A percentile compares a stretch with the other conserved stretches of the same genome.
Conservation (phyloP, 352 stramenopile genomes). For the Plasmopara muralis region DNA sequence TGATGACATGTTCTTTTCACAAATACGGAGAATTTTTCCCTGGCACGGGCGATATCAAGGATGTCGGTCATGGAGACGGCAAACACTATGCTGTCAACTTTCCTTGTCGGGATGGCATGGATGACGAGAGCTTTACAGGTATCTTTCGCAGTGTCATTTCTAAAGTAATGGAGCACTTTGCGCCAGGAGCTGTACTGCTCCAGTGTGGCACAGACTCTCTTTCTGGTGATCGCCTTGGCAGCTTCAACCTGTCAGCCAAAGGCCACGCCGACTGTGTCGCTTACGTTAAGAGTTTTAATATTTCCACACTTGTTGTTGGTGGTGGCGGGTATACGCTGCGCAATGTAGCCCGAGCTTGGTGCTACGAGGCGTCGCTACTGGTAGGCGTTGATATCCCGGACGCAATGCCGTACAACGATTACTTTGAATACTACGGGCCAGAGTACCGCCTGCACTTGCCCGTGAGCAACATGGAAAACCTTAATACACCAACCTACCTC, state of each 20-base stretch:
- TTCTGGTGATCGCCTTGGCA: constrained; percentile 96
- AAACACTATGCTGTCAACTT: constrained; percentile 99
- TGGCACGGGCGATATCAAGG: constrained; percentile 88
- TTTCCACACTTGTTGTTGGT: constrained; percentile 95
- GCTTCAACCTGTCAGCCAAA: constrained; percentile 98
- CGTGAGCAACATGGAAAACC: constrained; percentile 94
- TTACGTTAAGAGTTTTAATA: constrained; percentile 95
- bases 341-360: constrained; percentile 92
- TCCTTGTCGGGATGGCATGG: constrained; percentile 97
- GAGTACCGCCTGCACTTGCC: constrained; percentile 97
- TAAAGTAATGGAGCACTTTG: constrained; percentile 96
- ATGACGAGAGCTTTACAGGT: constrained; percentile 92
- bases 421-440: constrained; percentile 99
- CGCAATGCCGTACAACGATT: constrained; percentile 99
- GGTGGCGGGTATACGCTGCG: constrained; percentile 97
- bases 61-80: constrained; percentile 83
- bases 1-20: constrained; percentile 98
- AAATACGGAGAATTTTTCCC: constrained; percentile 99
- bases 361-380: constrained; percentile 95
- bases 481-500: constrained; percentile 93
- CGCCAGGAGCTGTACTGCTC: constrained; percentile 94
- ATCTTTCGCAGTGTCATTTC: constrained; percentile 91
- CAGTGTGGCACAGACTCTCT: constrained; percentile 98
- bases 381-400: constrained; percentile 89
- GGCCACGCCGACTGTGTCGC: constrained; percentile 95